Evolutionary conservation across 257 asterid genomes (phyloP), one percentile per base, ranked within the genome.

Genomic region (Schizonepeta tenuifolia): DNA sequence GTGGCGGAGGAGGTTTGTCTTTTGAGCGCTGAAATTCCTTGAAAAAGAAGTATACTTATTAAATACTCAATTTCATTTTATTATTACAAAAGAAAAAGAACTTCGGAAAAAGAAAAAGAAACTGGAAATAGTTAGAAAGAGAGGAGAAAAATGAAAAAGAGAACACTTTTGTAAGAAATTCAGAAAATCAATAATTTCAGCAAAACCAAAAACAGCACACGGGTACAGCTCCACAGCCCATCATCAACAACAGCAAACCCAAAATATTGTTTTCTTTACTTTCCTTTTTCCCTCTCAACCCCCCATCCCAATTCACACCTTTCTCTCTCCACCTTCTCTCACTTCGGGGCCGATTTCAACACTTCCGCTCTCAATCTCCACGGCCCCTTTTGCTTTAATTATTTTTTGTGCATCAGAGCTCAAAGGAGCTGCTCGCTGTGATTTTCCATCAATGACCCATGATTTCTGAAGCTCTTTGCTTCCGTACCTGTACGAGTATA

Each of bases 371-470:
- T 71, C 80, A 7, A 77, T 80, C 76, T 71, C 83, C 70, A 46
- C 51, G 81, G 41, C 28, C 75, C 79, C 62, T 60, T 67, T 50
- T 73, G 67, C 68, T 47, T 54, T 11, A 40, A 38, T 63, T 63
- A 40, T 21, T 31, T 70, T 72, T 20, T 22, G 46, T 22, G 58
- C 62, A 61, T 76, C 78, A 65, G 63, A 58, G 36, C 54, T 46
- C 58, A 72, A 31, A 55, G 35, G 68, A 57, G 75, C 79, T 69
- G 67, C 44, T 33, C 60, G 69, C 81, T 75, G 78, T 68, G 63
- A 76, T 84, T 78, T 67, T 77, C 66, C 83, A 74, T 80, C 81
- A 75, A 66, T 81, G 78, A 67, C 80, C 77, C 86, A 63, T 71
- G 47, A 66, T 75, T 77, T 70, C 2, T 75, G 78, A 46, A 78